A percentile compares a stretch with the other conserved stretches of the same genome.
Conservation (phyloP, 192 early-diverging fungal species). For the Coemansia sp. region DNA sequence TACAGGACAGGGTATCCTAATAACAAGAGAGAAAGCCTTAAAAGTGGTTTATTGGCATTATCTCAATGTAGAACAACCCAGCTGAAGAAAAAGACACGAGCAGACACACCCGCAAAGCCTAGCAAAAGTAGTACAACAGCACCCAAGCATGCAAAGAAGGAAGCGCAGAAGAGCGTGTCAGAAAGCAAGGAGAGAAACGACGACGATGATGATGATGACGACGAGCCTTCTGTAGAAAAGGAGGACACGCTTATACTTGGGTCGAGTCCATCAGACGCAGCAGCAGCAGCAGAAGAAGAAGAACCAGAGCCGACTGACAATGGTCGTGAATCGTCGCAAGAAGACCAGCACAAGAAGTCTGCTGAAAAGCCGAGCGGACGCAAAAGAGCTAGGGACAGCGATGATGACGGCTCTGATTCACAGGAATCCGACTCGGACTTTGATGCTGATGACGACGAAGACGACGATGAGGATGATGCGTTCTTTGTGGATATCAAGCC, state of each 20-base stretch:
- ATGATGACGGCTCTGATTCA: conserved; percentile 11
- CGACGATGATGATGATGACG: neutral
- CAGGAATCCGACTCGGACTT: conserved; percentile 14
- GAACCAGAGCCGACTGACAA: neutral
- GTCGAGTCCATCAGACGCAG: neutral
- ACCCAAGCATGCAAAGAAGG: neutral
- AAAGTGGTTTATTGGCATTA: too few relatives aligned
- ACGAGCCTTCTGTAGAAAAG: neutral
- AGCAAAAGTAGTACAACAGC: neutral
- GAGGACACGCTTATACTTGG: conserved; percentile 8
- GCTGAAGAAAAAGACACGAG: neutral
- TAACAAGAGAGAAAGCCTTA: too few relatives aligned
- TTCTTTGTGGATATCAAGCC: conserved; percentile 11
- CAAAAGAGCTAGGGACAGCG: neutral
- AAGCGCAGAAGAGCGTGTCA: neutral
- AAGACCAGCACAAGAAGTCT: neutral
- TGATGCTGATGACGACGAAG: conserved; percentile 2
- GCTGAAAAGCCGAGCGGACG: neutral
- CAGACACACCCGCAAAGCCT: neutral
- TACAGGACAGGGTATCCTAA: too few relatives aligned
- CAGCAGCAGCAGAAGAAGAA: neutral
- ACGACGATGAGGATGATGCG: neutral
- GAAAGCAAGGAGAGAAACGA: neutral
- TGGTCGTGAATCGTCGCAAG: neutral
- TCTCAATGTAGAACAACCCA: neutral